Percentiles rank a stretch among this genome's conserved stretches.
phyloP scores from a whole-genome alignment of 495 filamentous ascomycete genomes.

The Margaritispora aquatica region DNA sequence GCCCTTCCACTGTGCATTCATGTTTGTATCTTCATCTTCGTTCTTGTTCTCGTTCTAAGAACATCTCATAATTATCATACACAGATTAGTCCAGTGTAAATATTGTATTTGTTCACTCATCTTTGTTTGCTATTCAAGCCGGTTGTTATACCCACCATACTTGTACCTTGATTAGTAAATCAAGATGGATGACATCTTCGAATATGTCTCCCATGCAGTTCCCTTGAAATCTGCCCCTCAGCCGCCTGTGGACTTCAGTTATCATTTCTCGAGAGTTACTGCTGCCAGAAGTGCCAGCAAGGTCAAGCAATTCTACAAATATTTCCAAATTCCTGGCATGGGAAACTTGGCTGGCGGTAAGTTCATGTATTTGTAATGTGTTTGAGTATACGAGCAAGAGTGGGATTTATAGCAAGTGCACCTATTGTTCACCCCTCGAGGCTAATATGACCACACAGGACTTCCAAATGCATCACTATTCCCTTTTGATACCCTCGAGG shows the following conservation, averaged over 20 bases:
- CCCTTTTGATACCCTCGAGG: constrained; percentile 85
- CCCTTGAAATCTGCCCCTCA: constrained; percentile 30
- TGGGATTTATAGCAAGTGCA: not conserved
- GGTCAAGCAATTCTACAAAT: constrained; percentile 80
- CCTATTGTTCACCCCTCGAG: not conserved
- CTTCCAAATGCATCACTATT: constrained; percentile 77
- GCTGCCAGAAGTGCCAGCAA: constrained; percentile 54
- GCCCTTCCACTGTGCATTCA: not conserved
- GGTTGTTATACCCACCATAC: not conserved
- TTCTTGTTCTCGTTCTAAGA: too few species aligned
- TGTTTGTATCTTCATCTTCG: not conserved
- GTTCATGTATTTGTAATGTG: constrained; percentile 20
- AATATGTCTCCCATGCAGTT: constrained; percentile 13
- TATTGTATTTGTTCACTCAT: not conserved
- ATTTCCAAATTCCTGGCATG: constrained; percentile 73
- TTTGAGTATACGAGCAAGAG: not conserved
- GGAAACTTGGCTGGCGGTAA: constrained; percentile 83
- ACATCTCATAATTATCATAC: too few species aligned
- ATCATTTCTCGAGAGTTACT: constrained; percentile 67
- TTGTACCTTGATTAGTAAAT: not conserved
- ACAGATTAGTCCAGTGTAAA: not conserved
- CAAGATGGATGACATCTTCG: constrained; percentile 22
- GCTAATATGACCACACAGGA: constrained; percentile 37
- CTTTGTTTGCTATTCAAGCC: not conserved
- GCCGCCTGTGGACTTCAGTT: constrained; percentile 58